Base-by-base conservation (phyloP, 23 red algal genomes). In the Agarophyton chilense region DNA sequence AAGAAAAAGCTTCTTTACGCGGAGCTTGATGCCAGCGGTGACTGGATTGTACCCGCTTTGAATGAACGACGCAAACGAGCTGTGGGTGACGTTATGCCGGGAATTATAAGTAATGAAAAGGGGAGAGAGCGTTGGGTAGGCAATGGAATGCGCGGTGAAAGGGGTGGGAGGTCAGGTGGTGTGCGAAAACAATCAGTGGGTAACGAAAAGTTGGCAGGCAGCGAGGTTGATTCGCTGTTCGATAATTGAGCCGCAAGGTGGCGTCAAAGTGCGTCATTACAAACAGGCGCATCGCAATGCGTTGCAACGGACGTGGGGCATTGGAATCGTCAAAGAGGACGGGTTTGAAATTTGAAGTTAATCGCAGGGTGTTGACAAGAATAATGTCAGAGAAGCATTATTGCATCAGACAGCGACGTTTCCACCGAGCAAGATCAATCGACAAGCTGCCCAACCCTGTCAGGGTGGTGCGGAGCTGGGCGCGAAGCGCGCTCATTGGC, bases 1-100 rank as follows among this genome's bases (percentile, higher is more conserved):
- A 49, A 9, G 29, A 72, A 73, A 32, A 49, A 25, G 7, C 24
- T 42, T 19, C 44, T 91, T 7, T 91, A 79, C 65, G 45, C 32
- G 7, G 88, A 82, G 47, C 5, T 8, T 2, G 81, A 85, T 65
- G 13, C 39, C 68, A 49, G 68, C 41, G 68, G 68, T 21, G 68
- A 74, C 24, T 74, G 68, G 68, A 12, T n/a, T 34, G 4, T 74
- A 2, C 65, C 36, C 17, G 40, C 65, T 4, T 9, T 43, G 9
- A 41, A 28, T 1, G 65, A 43, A 16, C 38, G 65, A 42, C 35
- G 38, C 4, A 28, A 9, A 42, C 38, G 38, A 22, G 68, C 68
- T 18, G 68, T 31, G 31, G 60, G 60, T 14, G 32, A 17, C 16
- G 56, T 22, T 6, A 55, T 4, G 52, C 52, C 11, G 52, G 19